Evolutionary conservation across 2,329 filamentous ascomycete genomes (phyloP), one percentile per base, ranked within the genome.

Genomic region (Botrytis sinoallii): DNA sequence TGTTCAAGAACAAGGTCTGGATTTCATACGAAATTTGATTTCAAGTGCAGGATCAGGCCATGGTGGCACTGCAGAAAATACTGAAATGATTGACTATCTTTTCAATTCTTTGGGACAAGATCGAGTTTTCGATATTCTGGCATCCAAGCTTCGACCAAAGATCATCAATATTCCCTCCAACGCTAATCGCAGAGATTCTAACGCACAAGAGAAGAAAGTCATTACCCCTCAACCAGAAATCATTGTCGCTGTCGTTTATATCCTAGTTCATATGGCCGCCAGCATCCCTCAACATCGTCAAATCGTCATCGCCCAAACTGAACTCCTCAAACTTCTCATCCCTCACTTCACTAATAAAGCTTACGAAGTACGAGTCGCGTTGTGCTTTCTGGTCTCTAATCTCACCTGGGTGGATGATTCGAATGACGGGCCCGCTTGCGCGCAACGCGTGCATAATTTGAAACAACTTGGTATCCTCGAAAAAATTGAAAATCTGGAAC

Each of bases 21-120:
- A 97, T 78, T 92, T 98, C 78, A 89, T 99, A 75, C 89, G 95
- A 72, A 99, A 99, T 82, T 85, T 98, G 46, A 93, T 98, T 77
- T 92, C 91, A 73, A 77, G 89, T 82, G 77, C 86, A 83, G 71
- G 71, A 29, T 40, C 66, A 20, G 77, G 85, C 82, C 75, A 89
- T 84, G 83, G 88, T 25, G 82, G 83, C 22, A 81, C 84, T 10
- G 81, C 82, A 70, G 87, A 88, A 74, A 88, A 87, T 42, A 85
- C 87, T 4, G 88, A 90, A 72, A 95, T 98, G 89, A 94, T 98
- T 75, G 94, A 97, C 79, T 91, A 93, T 79, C 83, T 98, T 35
- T 91, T 98, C 79, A 88, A 85, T 74, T 88, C 91, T 73, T 86
- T 98, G 65, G 93, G 93, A 1, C 88, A 93, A 79, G 89, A 93